Conservation (phyloP, 2,329 filamentous ascomycete species). For the Sphaerostilbella broomeana region DNA sequence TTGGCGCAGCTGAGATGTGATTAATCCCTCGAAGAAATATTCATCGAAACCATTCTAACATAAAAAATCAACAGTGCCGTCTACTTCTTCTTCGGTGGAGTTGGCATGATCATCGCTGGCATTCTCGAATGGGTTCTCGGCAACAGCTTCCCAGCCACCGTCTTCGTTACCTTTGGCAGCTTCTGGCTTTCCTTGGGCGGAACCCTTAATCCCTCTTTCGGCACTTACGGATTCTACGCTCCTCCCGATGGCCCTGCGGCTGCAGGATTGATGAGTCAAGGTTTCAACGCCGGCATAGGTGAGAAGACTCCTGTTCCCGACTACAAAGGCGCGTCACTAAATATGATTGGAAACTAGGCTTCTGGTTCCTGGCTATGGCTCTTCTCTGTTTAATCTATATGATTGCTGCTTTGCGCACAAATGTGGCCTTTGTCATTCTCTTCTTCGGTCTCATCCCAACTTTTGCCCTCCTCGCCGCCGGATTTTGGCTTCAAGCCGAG, state of each 20-base stretch:
- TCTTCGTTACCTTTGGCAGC: conserved; percentile 46
- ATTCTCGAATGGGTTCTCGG: conserved; percentile 52
- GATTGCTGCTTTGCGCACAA: conserved; percentile 64
- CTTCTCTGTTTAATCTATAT: conserved; percentile 61
- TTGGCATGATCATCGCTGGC: conserved; percentile 46
- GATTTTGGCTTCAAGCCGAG: conserved; percentile 50
- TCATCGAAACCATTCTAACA: background rate
- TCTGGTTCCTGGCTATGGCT: conserved; percentile 60
- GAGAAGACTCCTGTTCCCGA: conserved; percentile 15
- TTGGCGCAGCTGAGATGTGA: conserved; percentile 44
- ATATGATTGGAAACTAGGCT: conserved; percentile 35
- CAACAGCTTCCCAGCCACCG: conserved; percentile 53
- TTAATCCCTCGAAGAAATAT: conserved; percentile 17
- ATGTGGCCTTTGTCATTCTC: conserved; percentile 63
- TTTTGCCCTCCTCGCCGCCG: conserved; percentile 54
- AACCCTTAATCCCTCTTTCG: conserved; percentile 47
- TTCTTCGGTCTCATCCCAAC: conserved; percentile 57
- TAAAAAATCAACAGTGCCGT: conserved; percentile 30
- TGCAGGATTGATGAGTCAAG: conserved; percentile 38
- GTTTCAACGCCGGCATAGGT: conserved; percentile 52
- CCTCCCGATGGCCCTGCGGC: conserved; percentile 26
- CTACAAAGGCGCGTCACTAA: background rate
- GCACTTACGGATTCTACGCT: conserved; percentile 40
- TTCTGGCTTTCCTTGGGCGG: conserved; percentile 54
- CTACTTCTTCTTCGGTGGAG: conserved; percentile 47